Evolutionary conservation across 116 monocot species (phyloP).

Genomic region (Posidonia oceanica): DNA sequence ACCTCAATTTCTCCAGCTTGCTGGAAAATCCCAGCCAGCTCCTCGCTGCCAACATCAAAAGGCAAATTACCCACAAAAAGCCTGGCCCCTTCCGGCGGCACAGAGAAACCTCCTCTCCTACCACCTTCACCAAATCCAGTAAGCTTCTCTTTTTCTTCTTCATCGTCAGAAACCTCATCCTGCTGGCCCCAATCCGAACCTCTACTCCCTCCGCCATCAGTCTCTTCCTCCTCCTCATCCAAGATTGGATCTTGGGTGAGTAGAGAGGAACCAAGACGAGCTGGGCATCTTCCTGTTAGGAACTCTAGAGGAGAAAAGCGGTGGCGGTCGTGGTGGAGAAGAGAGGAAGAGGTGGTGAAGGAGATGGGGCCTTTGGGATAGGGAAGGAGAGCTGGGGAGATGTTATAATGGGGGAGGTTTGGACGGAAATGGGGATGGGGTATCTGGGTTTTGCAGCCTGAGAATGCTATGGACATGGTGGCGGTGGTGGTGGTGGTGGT

Average conservation of each 20-base stretch:
- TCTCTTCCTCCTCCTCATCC: background rate
- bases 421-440: background rate
- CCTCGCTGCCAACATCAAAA: slow-evolving; percentile 6
- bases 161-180: slow-evolving; percentile 4
- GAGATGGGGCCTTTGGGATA: background rate
- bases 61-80: slow-evolving; percentile 9
- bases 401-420: background rate
- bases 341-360: background rate
- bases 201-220: background rate
- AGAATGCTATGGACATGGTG: background rate
- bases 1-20: slow-evolving; percentile 3
- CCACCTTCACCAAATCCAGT: background rate
- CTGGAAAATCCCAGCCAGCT: background rate
- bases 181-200: slow-evolving; percentile 7
- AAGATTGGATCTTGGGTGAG: background rate
- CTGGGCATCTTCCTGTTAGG: background rate
- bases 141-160: background rate
- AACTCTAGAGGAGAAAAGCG: background rate
- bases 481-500: background rate
- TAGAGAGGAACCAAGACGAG: background rate
- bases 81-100: slow-evolving; percentile 4
- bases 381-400: background rate
- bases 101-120: background rate
- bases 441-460: background rate
- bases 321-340: background rate